A percentile compares a stretch with the other conserved stretches of the same genome.
Conservation (phyloP, 345 rosid species). For the Melastoma malabathricum region DNA sequence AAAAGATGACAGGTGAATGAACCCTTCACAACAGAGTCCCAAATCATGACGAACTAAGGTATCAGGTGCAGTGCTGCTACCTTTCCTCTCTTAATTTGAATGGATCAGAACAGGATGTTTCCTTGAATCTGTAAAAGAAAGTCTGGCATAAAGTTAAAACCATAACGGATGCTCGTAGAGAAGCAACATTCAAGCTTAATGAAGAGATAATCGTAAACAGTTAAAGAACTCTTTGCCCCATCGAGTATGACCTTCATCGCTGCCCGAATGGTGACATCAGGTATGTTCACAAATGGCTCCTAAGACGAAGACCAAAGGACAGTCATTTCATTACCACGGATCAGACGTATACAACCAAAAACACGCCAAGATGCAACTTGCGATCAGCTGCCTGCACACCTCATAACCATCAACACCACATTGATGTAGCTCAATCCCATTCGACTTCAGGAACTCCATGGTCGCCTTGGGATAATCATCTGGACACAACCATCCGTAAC, state of each 20-base stretch:
- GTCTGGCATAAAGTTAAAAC: background rate
- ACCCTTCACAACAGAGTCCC: background rate
- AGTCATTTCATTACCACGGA: constrained; percentile 2
- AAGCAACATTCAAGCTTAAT: background rate
- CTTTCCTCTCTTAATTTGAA: constrained; percentile 93
- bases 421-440: constrained; percentile 69
- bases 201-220: background rate
- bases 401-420: constrained; percentile 80
- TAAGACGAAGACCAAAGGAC: constrained; percentile 16
- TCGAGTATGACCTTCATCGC: constrained; percentile 82
- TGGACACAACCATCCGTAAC: constrained; percentile 67
- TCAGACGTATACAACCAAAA: background rate
- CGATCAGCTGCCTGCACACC: constrained; percentile 18
- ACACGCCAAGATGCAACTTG: background rate
- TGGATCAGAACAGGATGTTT: constrained; percentile 88
- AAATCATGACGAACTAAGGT: background rate
- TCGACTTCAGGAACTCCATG: constrained; percentile 59
- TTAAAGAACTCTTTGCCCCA: constrained; percentile 14
- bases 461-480: constrained; percentile 77
- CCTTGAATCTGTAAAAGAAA: constrained; percentile 43
- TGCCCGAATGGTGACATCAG: constrained; percentile 64
- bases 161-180: background rate
- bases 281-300: constrained; percentile 78
- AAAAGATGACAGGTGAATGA: background rate
- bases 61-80: constrained; percentile 13